Percentiles rank a stretch among this genome's conserved stretches.
Evolutionary conservation across 352 stramenopile genomes (phyloP).

Genomic region (Peronospora farinosa): DNA sequence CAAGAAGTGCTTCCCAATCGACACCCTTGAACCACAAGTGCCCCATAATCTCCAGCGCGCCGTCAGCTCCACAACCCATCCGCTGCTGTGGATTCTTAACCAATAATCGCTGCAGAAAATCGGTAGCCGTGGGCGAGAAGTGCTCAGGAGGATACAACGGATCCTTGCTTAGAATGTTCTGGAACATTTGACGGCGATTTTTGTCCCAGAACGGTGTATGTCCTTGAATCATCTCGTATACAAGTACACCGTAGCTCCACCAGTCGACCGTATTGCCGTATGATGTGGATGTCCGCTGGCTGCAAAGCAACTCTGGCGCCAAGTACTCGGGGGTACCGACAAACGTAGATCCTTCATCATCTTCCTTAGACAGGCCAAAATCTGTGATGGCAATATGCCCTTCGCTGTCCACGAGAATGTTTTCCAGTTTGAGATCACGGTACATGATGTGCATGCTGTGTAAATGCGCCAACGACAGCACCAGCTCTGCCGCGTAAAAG

Average conservation of each 20-base stretch:
- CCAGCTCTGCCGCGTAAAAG: slow-evolving; percentile 85
- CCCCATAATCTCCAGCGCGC: slow-evolving; percentile 73
- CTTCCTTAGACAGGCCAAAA: slow-evolving; percentile 84
- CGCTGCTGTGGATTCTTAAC: slow-evolving; percentile 68
- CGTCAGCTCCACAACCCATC: slow-evolving; percentile 54
- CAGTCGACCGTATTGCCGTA: slow-evolving; percentile 87
- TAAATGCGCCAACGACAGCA: slow-evolving; percentile 75
- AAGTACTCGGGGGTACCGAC: slow-evolving; percentile 82
- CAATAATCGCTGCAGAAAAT: slow-evolving; percentile 64
- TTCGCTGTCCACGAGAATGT: slow-evolving; percentile 83
- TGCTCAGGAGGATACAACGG: slow-evolving; percentile 44
- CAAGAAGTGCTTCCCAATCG: slow-evolving; percentile 72
- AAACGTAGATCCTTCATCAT: slow-evolving; percentile 80
- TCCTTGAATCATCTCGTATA: slow-evolving; percentile 87
- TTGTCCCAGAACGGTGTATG: slow-evolving; percentile 82
- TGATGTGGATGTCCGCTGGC: slow-evolving; percentile 57
- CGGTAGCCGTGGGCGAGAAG: slow-evolving; percentile 60
- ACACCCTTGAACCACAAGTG: slow-evolving; percentile 75
- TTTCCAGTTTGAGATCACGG: slow-evolving; percentile 86
- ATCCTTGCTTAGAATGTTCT: slow-evolving; percentile 78
- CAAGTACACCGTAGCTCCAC: slow-evolving; percentile 81
- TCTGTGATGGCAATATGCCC: slow-evolving; percentile 83
- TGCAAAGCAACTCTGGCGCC: slow-evolving; percentile 69
- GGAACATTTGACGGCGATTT: slow-evolving; percentile 81
- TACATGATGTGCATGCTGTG: slow-evolving; percentile 88